Evolutionary conservation across 2,329 filamentous ascomycete genomes (phyloP).

Genomic region (Ophiostoma sp.): DNA sequence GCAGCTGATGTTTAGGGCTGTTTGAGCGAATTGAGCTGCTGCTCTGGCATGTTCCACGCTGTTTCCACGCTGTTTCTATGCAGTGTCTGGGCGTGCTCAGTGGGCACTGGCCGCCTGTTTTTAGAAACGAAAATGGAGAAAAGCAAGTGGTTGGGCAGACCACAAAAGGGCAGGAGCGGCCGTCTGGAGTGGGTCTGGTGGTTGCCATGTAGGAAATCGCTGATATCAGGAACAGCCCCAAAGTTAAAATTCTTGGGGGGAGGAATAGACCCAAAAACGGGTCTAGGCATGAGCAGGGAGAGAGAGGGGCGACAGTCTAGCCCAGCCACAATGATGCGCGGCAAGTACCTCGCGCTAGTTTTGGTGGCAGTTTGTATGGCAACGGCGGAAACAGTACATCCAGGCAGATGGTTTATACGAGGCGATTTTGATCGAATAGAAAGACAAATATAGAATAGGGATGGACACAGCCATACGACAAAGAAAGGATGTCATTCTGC

Average conservation of each 20-base stretch:
- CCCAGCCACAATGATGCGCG: conserved; percentile 9
- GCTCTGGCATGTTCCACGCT: not conserved
- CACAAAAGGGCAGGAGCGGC: not conserved
- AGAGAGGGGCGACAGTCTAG: not conserved
- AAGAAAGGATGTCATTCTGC: not conserved
- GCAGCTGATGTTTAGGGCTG: not conserved
- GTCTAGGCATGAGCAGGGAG: conserved; percentile 1
- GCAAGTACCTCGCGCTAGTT: conserved; percentile 8
- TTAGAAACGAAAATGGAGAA: conserved; percentile 18
- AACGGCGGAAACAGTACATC: not conserved
- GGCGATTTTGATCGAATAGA: not conserved
- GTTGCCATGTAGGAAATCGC: conserved; percentile 3
- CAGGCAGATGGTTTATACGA: not conserved
- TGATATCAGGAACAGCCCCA: not conserved
- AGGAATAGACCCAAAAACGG: conserved; percentile 3
- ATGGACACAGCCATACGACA: not conserved
- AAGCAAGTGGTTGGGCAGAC: conserved; percentile 17
- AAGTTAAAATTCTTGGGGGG: not conserved
- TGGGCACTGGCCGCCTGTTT: conserved; percentile 19
- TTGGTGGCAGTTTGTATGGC: not conserved
- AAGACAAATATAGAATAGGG: not conserved
- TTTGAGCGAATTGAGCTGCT: not conserved
- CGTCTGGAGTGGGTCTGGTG: not conserved
- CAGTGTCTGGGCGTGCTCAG: not conserved
- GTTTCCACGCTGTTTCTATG: conserved; percentile 1